Evolutionary conservation across 495 filamentous ascomycete species (phyloP), one percentile per base, ranked within the genome.

Genomic region (Aspergillus coremiiformis): DNA sequence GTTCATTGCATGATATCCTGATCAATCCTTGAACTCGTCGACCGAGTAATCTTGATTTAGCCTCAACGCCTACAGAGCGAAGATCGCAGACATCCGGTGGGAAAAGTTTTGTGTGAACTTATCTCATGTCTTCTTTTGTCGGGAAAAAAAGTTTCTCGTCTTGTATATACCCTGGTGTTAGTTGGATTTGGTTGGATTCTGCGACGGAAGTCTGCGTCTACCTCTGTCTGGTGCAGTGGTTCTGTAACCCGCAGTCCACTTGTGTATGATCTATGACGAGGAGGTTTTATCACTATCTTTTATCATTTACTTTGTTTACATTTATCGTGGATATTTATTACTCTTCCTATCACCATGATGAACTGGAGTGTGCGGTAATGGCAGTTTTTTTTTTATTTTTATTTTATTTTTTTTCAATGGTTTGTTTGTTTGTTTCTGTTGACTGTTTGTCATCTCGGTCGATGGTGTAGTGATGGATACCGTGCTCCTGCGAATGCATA

Each of bases 321-420:
- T 48, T 56, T 59, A 26, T 44, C 37, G 32, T 35, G 32, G 32
- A 55, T 42, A 49, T 51, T 42, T 58, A 26, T 46, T 49, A 54
- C 52, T 57, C 54, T 27, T 57, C 47, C 50, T 57, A 49, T 43
- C 47, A 35, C 22, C 55, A 49, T 62, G 55, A 51, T 60, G 56
- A 53, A 65, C 45, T 50, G 69, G 69, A 70, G 69, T 66, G 66
- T 59, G 66, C 61, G 56, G 69, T 60, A 59, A 67, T 64, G 61
- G 69, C 59, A 54, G 51, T 65, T 64, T 53, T 53, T 60, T 48
- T 24, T 54, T 49, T 64, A 45, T 51, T 24, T 10, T 50, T 49
- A 39, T 39, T 47, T 15, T 57, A 23, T 55, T 60, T n/a, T n/a
- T n/a, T n/a, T n/a, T n/a, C n/a, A n/a, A n/a, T n/a, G n/a, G n/a